phyloP scores from a whole-genome alignment of 2,329 filamentous ascomycete species.

The Aspergillus sp. region DNA sequence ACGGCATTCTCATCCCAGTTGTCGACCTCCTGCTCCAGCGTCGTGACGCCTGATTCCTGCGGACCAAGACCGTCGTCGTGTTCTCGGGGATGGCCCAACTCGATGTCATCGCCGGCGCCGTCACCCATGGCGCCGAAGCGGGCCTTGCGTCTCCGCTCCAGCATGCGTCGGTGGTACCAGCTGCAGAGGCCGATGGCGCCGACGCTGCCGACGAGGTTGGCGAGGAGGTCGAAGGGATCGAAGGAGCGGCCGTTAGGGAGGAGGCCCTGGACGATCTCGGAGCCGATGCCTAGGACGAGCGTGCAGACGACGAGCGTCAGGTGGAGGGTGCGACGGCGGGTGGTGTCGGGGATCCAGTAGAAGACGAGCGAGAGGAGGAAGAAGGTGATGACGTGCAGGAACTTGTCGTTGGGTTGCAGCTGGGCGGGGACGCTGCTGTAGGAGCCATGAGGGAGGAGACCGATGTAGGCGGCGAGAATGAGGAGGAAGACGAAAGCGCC shows the following conservation, averaged over 20 bases:
- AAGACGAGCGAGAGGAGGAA: constrained; percentile 81
- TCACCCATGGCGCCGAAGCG: constrained; percentile 70
- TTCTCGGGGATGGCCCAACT: constrained; percentile 62
- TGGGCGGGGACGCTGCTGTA: constrained; percentile 41
- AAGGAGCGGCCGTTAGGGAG: constrained; percentile 71
- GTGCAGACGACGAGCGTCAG: constrained; percentile 81
- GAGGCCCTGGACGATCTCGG: constrained; percentile 58
- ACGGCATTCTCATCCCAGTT: constrained; percentile 89
- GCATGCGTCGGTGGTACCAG: constrained; percentile 95
- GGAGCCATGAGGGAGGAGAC: constrained; percentile 61
- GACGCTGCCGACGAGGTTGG: constrained; percentile 79
- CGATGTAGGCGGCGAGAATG: constrained; percentile 73
- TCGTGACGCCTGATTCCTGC: constrained; percentile 67
- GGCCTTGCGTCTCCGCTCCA: constrained; percentile 76
- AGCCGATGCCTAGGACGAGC: constrained; percentile 55
- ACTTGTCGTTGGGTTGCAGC: constrained; percentile 78
- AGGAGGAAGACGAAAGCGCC: constrained; percentile 67
- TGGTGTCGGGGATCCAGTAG: constrained; percentile 96
- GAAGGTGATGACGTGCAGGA: constrained; percentile 83
- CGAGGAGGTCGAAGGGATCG: constrained; percentile 82
- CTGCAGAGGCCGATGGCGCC: constrained; percentile 71
- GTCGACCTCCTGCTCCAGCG: constrained; percentile 79
- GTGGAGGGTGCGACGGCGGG: constrained; percentile 79
- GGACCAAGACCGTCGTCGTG: constrained; percentile 36
- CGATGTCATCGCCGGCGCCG: constrained; percentile 60